phyloP scores from a whole-genome alignment of 768 basidiomycete species.

The Pleurotus citrinopileatus region DNA sequence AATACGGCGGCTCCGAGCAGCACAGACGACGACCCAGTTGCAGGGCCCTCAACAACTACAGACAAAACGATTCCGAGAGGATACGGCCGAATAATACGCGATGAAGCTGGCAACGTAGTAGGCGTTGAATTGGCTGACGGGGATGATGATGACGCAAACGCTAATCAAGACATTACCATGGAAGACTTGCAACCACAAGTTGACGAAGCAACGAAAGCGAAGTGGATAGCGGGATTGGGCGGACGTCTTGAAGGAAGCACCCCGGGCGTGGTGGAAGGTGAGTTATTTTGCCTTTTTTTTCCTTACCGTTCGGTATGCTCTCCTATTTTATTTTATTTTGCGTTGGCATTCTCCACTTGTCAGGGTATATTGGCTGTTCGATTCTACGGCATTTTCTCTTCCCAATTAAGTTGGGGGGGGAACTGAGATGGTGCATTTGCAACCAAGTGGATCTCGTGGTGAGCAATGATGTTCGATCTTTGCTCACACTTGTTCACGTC shows the following conservation, averaged over 20 bases:
- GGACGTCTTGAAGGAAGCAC: slow-evolving; percentile 16
- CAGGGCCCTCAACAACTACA: slow-evolving; percentile 14
- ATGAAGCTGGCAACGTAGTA: slow-evolving; percentile 72
- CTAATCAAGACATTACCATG: slow-evolving; percentile 31
- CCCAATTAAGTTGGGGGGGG: background rate
- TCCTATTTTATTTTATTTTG: slow-evolving; percentile 10
- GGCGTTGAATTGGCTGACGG: slow-evolving; percentile 64
- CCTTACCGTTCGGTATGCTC: slow-evolving; percentile 9
- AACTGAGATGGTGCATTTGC: background rate
- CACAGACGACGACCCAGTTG: slow-evolving; percentile 7
- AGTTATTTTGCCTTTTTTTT: slow-evolving; percentile 16
- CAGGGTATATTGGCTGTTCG: background rate
- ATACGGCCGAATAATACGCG: slow-evolving; percentile 80
- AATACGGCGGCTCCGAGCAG: slow-evolving; percentile 9
- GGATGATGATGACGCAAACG: slow-evolving; percentile 30
- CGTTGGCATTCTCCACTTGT: too few relatives aligned
- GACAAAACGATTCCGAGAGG: slow-evolving; percentile 48
- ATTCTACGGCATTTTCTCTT: background rate
- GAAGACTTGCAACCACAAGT: slow-evolving; percentile 38
- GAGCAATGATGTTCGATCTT: slow-evolving; percentile 4
- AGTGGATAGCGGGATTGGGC: slow-evolving; percentile 40
- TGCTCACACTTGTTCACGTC: slow-evolving; percentile 3
- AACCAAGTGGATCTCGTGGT: background rate
- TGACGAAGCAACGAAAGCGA: slow-evolving; percentile 26
- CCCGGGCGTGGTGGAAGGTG: slow-evolving; percentile 35